Base-by-base conservation (phyloP, 2,329 filamentous ascomycete genomes). In the Tolypocladium tropicale region DNA sequence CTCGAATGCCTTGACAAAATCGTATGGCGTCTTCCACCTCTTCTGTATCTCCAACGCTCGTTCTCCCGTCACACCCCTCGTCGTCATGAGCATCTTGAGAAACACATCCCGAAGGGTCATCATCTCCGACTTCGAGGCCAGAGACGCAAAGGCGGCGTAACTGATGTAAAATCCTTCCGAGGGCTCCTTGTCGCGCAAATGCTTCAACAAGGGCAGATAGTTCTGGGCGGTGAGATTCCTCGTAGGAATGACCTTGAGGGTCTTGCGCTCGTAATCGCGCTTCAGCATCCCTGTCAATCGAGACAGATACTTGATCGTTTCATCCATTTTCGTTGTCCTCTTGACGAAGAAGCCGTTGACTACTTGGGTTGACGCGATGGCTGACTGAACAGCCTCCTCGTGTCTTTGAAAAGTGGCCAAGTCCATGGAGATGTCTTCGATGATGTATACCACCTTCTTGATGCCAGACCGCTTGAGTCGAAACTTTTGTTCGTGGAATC, bases 61-160 rank as follows among this genome's bases (percentile, higher is more conserved):
- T 62, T 92, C 88, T 3, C 86, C 87, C 1, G 86, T 89, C 14
- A 94, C 76, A 1, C 88, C 87, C 55, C 80, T 80, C 2, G 82
- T 89, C 60, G 86, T 90, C 88, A 94, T 91, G 52, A 94, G 78
- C 88, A 94, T 93, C 70, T 92, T 92, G 30, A 94, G 73, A 62
- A 83, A 93, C 0, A 92, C 70, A 63, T 94, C 89, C 55, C 87
- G 77, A 11, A 93, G 73, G 0, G 88, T 89, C 62, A 90, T 80
- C 57, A 80, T 80, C 54, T 89, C 86, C 0, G 86, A 89, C 68
- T 94, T 94, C 10, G 85, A 89, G 1, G 83, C 83, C 49, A 93
- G 72, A 1, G 83, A 84, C 0, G 85, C 82, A 66, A 93, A 92
- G 0, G 85, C 85, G 0, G 79, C 73, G 62, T 90, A 91, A 12